Evolutionary conservation across 768 basidiomycete species (phyloP).

Genomic region (Rhodosporidiobolus odoratus): DNA sequence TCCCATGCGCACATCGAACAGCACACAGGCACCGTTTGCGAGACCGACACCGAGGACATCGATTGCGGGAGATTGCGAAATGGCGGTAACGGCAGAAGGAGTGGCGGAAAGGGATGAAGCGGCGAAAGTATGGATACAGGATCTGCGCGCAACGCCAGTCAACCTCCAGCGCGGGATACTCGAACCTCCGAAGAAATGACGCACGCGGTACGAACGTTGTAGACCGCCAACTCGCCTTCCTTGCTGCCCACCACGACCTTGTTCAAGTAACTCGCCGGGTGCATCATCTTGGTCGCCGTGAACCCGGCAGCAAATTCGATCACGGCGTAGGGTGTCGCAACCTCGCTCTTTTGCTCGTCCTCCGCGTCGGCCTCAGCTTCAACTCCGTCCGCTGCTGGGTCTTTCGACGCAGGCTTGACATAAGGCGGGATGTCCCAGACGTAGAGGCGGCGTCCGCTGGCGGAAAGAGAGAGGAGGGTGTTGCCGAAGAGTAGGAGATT

Average conservation of each 20-base stretch:
- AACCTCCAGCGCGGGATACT: no score
- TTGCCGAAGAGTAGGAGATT: conserved; percentile 74
- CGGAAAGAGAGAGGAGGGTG: conserved; percentile 70
- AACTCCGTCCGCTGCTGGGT: background rate
- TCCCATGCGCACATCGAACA: conserved; percentile 85
- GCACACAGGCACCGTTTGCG: conserved; percentile 74
- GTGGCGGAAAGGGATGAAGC: conserved; percentile 53
- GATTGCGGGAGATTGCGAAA: conserved; percentile 88
- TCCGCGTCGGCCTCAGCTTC: conserved; percentile 4
- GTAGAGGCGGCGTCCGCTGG: conserved; percentile 69
- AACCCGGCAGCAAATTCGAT: conserved; percentile 78
- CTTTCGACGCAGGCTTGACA: conserved; percentile 53
- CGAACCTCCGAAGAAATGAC: conserved; percentile 40
- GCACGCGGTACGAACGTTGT: conserved; percentile 82
- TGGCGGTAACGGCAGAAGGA: conserved; percentile 60
- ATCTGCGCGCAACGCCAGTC: conserved; percentile 50
- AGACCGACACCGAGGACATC: conserved; percentile 94
- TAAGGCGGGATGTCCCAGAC: conserved; percentile 63
- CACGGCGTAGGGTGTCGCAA: conserved; percentile 58
- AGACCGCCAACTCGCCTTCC: conserved; percentile 79
- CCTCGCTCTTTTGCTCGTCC: background rate
- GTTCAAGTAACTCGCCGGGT: conserved; percentile 94
- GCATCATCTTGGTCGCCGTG: conserved; percentile 75
- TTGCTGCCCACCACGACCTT: conserved; percentile 80
- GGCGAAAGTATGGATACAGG: conserved; percentile 74